Percentiles rank a stretch among this genome's conserved stretches.
Evolutionary conservation across 495 filamentous ascomycete genomes (phyloP).

Genomic region (Trichocladium antarcticum): DNA sequence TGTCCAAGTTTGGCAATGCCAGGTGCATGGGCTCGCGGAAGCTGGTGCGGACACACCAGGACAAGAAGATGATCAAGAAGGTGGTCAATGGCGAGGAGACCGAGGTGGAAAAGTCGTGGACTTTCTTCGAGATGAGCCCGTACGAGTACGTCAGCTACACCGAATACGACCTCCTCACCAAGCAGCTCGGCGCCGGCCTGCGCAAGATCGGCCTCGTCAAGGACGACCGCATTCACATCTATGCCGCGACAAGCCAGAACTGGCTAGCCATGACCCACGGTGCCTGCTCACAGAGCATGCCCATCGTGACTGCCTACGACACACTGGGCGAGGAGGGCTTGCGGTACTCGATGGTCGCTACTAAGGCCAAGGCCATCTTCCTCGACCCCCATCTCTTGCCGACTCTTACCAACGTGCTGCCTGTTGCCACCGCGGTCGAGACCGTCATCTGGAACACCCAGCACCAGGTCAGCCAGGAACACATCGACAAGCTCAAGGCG

Average conservation of each 20-base stretch:
- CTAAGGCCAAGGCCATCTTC: conserved; percentile 79
- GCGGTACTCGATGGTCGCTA: conserved; percentile 82
- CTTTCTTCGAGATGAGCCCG: conserved; percentile 81
- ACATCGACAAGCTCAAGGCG: conserved; percentile 70
- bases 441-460: conserved; percentile 85
- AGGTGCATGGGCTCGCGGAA: conserved; percentile 73
- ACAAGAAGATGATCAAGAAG: conserved; percentile 97
- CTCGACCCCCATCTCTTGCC: conserved; percentile 73
- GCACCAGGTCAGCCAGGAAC: conserved; percentile 58
- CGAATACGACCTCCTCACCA: conserved; percentile 69
- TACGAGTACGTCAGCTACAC: conserved; percentile 82
- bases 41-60: conserved; percentile 73
- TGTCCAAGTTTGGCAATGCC: conserved; percentile 75
- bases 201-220: conserved; percentile 68
- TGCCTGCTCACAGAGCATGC: conserved; percentile 47
- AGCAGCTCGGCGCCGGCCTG: conserved; percentile 66
- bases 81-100: conserved; percentile 78
- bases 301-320: conserved; percentile 63
- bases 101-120: conserved; percentile 93
- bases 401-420: conserved; percentile 69
- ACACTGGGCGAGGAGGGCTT: conserved; percentile 90
- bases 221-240: conserved; percentile 71
- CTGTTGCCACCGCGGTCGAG: conserved; percentile 66
- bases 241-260: conserved; percentile 74
- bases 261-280: conserved; percentile 60